These are phyloP conservation scores for Rhizopus arrhizus DNA, from an alignment of 371 early-diverging fungal species.

Conservation along the genomic window DNA sequence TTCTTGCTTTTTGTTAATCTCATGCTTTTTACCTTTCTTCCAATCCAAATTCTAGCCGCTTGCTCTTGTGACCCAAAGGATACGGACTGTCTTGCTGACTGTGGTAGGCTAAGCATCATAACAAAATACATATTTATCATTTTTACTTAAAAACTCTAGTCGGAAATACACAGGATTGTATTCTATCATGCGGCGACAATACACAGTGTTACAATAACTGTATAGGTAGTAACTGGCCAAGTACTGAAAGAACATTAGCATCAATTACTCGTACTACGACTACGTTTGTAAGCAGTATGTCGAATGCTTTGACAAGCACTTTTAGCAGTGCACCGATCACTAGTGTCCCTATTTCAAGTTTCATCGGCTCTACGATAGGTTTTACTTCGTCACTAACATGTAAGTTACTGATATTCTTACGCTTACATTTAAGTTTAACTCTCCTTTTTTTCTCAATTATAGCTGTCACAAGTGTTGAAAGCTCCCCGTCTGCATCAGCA, in stretches of 20 bases:
- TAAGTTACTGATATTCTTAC: too few species aligned
- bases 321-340: not conserved
- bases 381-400: not conserved
- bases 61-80: too few species aligned
- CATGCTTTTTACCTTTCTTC: too few species aligned
- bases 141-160: slow-evolving; percentile 5
- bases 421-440: too few species aligned
- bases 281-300: not conserved
- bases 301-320: not conserved
- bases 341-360: not conserved
- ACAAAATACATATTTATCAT: too few species aligned
- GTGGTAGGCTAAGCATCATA: too few species aligned
- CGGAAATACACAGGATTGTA: slow-evolving; percentile 17
- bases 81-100: too few species aligned
- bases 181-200: slow-evolving; percentile 15
- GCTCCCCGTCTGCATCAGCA: too few species aligned
- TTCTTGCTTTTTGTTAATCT: too few species aligned
- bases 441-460: not conserved
- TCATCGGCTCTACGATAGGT: slow-evolving; percentile 4
- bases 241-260: not conserved
- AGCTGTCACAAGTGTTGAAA: too few species aligned
- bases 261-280: not conserved
- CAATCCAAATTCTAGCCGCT: too few species aligned
- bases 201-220: slow-evolving; percentile 21
- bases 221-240: slow-evolving; percentile 25